phyloP scores from a whole-genome alignment of 2,329 filamentous ascomycete genomes.

The Diaporthe caulivora region DNA sequence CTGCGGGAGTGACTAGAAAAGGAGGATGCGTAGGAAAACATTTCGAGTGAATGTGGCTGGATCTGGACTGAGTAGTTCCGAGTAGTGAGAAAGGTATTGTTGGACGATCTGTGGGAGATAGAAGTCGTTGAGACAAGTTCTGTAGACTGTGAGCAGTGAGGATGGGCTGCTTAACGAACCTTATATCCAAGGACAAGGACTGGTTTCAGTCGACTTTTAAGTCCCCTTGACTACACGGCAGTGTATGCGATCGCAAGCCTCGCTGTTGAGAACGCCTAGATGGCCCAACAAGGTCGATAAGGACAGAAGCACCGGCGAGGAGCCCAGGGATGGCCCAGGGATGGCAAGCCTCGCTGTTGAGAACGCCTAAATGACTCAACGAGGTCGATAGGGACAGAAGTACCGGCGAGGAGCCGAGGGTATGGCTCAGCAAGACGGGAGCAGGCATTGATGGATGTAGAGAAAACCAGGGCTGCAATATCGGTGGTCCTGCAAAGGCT shows the following conservation, averaged over 20 bases:
- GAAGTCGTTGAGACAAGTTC: not conserved
- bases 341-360: no score
- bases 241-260: slow-evolving; percentile 15
- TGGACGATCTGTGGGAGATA: not conserved
- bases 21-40: slow-evolving; percentile 8
- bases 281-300: not conserved
- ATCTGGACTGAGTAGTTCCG: not conserved
- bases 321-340: slow-evolving; percentile 14
- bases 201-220: not conserved
- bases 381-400: not conserved
- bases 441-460: not conserved
- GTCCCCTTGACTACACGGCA: not conserved
- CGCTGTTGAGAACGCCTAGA: slow-evolving; percentile 6
- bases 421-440: slow-evolving; percentile 14
- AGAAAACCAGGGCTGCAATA: slow-evolving; percentile 1
- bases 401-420: not conserved
- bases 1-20: slow-evolving; percentile 7
- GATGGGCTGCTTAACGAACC: not conserved
- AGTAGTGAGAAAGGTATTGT: not conserved
- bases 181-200: not conserved
- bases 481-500: not conserved
- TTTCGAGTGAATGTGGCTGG: not conserved
- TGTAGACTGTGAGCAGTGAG: not conserved
- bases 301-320: not conserved
- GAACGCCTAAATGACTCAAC: slow-evolving; percentile 3